Base-by-base conservation (phyloP, 768 basidiomycete genomes). In the Russula dissimulans region DNA sequence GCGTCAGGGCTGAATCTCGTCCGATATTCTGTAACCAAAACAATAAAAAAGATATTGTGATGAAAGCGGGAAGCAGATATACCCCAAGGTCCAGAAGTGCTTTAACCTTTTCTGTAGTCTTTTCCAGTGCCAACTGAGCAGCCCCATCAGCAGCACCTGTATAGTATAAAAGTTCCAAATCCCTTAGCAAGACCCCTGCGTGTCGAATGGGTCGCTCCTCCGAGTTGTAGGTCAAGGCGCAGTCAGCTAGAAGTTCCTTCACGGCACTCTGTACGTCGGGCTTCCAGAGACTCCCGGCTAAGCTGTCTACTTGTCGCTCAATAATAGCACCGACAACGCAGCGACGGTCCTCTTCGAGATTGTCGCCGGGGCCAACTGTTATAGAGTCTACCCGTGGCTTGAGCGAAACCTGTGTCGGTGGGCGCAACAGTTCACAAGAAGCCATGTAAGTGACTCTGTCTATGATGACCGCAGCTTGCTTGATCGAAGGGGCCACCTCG, bases 391-490 rank as follows among this genome's bases (percentile, higher is more conserved):
- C 46, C 17, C 50, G 22, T 8, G 39, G 53, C 42, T 67, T 70
- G 5, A 88, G 68, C 0, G 85, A 83, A 5, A 87, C 75, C 12
- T 77, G 73, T 5, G 71, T 68, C 0, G 82, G 72, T 8, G 74
- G 65, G 49, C 86, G 72, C 32, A 87, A 73, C 5, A 91, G 78
- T 32, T 91, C 89, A 68, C 80, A 86, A 3, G 80, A 73, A 12
- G 81, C 85, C 26, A 87, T 75, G 59, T 84, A 86, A 0, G 89
- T 85, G 26, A 84, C 73, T 18, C 83, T 75, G 61, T 90, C 87
- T 17, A 91, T 66, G 44, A 90, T 78, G 8, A 73, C 69, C 0
- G 75, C 79, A 6, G 89, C 76, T 57, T 87, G 85, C 63, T 78
- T 82, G 39, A 81, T 70, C 2, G 73, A 66, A 31, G 75, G 66